Evolutionary conservation across 2,329 filamentous ascomycete species (phyloP).

Genomic region (Penicillium oxalicum): DNA sequence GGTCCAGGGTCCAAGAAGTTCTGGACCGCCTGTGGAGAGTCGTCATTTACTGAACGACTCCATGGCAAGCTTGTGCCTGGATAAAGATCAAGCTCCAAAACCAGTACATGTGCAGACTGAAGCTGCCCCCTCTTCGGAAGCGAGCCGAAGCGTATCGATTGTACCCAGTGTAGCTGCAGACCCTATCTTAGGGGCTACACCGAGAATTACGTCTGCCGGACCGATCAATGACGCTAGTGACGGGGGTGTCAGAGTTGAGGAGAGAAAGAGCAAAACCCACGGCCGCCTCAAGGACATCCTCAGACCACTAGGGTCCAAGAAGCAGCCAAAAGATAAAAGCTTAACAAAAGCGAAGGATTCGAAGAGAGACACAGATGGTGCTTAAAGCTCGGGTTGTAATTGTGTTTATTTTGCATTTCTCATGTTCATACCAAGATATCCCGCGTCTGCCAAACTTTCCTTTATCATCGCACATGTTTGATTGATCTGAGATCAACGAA

Average conservation of each 20-base stretch:
- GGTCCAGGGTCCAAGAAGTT: slow-evolving; percentile 12
- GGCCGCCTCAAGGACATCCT: slow-evolving; percentile 17
- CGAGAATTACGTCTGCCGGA: slow-evolving; percentile 3
- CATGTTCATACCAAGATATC: not conserved
- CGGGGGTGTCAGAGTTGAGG: slow-evolving; percentile 10
- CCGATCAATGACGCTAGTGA: slow-evolving; percentile 10
- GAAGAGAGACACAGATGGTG: not conserved
- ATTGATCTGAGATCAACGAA: not conserved
- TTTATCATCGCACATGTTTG: no score
- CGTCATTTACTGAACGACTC: slow-evolving; percentile 17
- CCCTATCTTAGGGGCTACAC: slow-evolving; percentile 1
- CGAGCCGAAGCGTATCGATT: not conserved
- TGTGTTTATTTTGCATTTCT: not conserved
- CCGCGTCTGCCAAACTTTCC: not conserved
- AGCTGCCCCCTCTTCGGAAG: not conserved
- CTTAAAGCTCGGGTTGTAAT: not conserved
- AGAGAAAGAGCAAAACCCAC: slow-evolving; percentile 10
- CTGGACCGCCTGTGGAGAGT: slow-evolving; percentile 2
- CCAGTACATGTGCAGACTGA: slow-evolving; percentile 1
- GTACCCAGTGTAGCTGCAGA: slow-evolving; percentile 10
- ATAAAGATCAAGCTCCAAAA: not conserved
- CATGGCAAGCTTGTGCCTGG: slow-evolving; percentile 15
- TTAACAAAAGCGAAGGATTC: slow-evolving; percentile 3
- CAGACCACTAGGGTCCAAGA: slow-evolving; percentile 14
- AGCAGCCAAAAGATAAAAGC: slow-evolving; percentile 7